These are phyloP conservation scores for Pouteria campechiana DNA, from an alignment of 179 eudicot species.

Conservation along the genomic window DNA sequence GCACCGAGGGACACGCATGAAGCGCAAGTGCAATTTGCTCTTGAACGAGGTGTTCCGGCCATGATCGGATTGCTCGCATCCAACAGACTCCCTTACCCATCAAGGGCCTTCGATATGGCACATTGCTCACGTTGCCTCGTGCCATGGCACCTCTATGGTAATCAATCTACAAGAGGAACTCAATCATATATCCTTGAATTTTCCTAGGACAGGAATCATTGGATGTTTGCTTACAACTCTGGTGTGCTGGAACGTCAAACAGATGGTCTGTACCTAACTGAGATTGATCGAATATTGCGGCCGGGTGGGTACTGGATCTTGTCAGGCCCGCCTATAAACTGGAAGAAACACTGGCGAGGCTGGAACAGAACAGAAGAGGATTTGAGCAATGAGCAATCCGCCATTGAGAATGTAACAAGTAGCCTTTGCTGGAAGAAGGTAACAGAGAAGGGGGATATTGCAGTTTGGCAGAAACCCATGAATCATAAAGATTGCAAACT, in stretches of 20 bases:
- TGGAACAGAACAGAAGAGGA: conserved; percentile 74
- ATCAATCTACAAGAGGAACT: no score
- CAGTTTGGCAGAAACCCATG: conserved; percentile 79
- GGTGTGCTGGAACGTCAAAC: not conserved
- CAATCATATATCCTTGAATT: no score
- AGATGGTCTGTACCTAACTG: conserved; percentile 71
- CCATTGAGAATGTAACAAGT: conserved; percentile 53
- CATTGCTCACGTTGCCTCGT: conserved; percentile 95
- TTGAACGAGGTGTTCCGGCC: conserved; percentile 90
- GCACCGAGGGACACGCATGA: conserved; percentile 87
- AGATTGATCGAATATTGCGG: conserved; percentile 67
- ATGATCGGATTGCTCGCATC: conserved; percentile 68
- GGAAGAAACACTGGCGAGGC: conserved; percentile 70
- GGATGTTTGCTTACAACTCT: not conserved
- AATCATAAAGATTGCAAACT: conserved; percentile 57
- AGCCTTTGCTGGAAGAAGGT: conserved; percentile 76
- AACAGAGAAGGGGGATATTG: conserved; percentile 56
- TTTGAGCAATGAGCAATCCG: conserved; percentile 57
- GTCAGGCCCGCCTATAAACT: conserved; percentile 78
- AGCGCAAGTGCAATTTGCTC: conserved; percentile 88
- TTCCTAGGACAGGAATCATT: no score
- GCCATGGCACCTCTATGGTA: conserved; percentile 82
- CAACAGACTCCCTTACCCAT: conserved; percentile 75
- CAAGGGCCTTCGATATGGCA: conserved; percentile 86
- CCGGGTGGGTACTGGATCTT: conserved; percentile 91